Base-by-base conservation (phyloP, 495 filamentous ascomycete genomes). In the Penicillium cinerascens region DNA sequence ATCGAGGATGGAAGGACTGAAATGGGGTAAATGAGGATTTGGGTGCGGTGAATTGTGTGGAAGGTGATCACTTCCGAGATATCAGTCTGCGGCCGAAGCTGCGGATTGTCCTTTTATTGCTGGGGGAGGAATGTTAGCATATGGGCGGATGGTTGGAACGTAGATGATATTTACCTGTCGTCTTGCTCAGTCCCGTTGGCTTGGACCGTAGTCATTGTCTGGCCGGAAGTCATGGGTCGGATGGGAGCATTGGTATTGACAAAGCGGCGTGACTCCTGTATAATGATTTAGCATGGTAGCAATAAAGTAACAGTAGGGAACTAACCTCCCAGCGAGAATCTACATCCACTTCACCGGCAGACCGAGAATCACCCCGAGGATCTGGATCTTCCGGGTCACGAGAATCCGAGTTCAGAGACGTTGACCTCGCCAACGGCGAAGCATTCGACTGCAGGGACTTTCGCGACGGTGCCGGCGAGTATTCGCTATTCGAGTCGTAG, bases 321-420 rank as follows among this genome's bases (percentile, higher is more conserved):
- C 66, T 25, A 52, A 69, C 68, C 65, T 73, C 70, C 70, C 68
- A 71, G n/a, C 69, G 69, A 60, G 71, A 68, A 58, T 74, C 69
- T 20, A 72, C 66, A 45, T 76, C 73, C 4, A 69, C 71, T 42
- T 73, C 73, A 61, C 58, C 68, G 7, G 61, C 61, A 49, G 71
- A 71, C 9, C 64, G 69, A 29, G 68, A 65, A 42, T 73, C 71
- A 10, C 57, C 51, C 1, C 67, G 45, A 2, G 64, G 27, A 8
- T 52, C 49, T 39, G 62, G 64, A 3, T 59, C 51, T 6, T 67
- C 67, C 0, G 55, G 52, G 11, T 63, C 69, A 18, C 56, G 59
- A 35, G 59, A 49, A 42, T 73, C 72, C 9, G 74, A 76, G 10
- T 54, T 66, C 15, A 74, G 49, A 17, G 74, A 77, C 36, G 66